Evolutionary conservation across 192 early-diverging fungal species (phyloP), one percentile per base, ranked within the genome.

Genomic region (Coemansia sp.): DNA sequence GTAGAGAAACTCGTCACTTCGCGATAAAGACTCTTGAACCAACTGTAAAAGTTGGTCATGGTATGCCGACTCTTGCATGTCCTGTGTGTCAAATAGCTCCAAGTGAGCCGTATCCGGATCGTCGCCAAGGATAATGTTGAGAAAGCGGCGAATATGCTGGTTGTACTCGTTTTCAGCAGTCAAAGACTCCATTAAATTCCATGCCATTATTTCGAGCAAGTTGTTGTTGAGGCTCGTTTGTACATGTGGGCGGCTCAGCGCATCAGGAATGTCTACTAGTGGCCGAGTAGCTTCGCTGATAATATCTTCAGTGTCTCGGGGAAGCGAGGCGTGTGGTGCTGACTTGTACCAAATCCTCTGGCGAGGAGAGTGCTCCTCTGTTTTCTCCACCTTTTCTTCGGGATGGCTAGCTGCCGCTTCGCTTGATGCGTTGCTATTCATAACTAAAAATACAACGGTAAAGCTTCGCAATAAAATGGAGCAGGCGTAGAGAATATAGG

Each of bases 121-220:
- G 27, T 79, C 76, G 35, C 72, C 76, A 49, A 79, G 60, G 5
- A 79, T 38, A 5, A 79, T 73, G 58, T 73, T 79, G n/a, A 79
- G 22, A 53, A 79, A 79, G 24, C 76, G 71, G 10, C 76, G 71
- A 27, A 79, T 79, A 50, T 79, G 76, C 71, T 79, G 76, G 67
- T 79, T 79, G 49, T 70, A 79, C 23, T 73, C 76, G 58, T 79
- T 79, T 22, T 79, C 76, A 11, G 76, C 48, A 0, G 71, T 67
- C 63, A 79, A 41, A 25, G 67, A 48, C 48, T 73, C 76, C 76
- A 79, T 79, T 15, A 79, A 63, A 24, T 70, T 38, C 76, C 76
- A 79, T 14, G 76, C 59, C 71, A 79, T 73, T 24, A 79, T 54
- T 53, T 79, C 76, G 17, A 79, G 65, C 67, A 73, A 61, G 38